Conservation (phyloP, 2,329 filamentous ascomycete genomes). For the Esteya vermicola region DNA sequence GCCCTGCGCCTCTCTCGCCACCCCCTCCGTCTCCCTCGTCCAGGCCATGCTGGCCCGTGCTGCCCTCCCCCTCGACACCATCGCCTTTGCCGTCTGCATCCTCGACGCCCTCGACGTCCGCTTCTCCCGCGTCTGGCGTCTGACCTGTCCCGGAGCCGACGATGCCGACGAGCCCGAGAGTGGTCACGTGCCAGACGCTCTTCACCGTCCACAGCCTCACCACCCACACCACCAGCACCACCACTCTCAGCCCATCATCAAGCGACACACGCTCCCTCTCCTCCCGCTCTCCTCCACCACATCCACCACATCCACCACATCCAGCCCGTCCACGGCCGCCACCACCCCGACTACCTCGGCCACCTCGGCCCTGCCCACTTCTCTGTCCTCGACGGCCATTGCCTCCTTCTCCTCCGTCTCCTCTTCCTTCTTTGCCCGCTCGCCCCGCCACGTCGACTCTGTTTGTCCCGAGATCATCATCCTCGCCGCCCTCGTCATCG, state of each 20-base stretch:
- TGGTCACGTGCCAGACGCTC: too few relatives aligned
- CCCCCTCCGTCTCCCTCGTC: slow-evolving; percentile 42
- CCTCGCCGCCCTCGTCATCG: slow-evolving; percentile 47
- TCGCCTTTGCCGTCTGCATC: slow-evolving; percentile 52
- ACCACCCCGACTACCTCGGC: slow-evolving; percentile 14
- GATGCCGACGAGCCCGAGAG: background rate
- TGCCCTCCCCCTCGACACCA: slow-evolving; percentile 42
- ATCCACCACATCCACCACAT: slow-evolving; percentile 17
- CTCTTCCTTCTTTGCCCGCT: background rate
- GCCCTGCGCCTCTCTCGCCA: slow-evolving; percentile 43
- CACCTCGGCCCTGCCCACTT: slow-evolving; percentile 8
- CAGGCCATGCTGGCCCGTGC: slow-evolving; percentile 46
- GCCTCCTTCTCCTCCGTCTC: slow-evolving; percentile 16
- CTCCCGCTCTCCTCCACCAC: background rate
- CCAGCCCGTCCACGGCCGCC: slow-evolving; percentile 6
- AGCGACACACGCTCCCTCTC: slow-evolving; percentile 31
- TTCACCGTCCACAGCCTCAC: too few relatives aligned
- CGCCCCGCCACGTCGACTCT: slow-evolving; percentile 40
- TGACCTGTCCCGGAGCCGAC: slow-evolving; percentile 34
- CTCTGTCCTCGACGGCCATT: background rate
- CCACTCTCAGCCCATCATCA: slow-evolving; percentile 13
- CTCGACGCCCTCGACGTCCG: slow-evolving; percentile 49
- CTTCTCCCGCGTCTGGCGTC: slow-evolving; percentile 49
- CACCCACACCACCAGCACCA: too few relatives aligned
- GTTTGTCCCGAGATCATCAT: slow-evolving; percentile 49